Conservation (phyloP, 2,329 filamentous ascomycete genomes). For the Penicillium sp. region DNA sequence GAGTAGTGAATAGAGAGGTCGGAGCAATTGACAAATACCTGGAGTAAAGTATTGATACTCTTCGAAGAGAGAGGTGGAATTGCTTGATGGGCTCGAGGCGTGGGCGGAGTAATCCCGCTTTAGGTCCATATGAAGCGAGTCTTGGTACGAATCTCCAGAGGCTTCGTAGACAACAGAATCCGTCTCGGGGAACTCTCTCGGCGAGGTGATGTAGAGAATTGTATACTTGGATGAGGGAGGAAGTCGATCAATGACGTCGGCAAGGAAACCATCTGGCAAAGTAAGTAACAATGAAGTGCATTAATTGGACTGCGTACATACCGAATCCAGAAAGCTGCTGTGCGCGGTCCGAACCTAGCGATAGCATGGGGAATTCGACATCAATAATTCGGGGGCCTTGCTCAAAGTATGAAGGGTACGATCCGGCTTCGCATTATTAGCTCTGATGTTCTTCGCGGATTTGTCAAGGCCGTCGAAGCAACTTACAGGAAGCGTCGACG, state of each 20-base stretch:
- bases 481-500: constrained; percentile 45
- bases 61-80: constrained; percentile 61
- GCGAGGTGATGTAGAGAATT: constrained; percentile 70
- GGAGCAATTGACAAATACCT: constrained; percentile 52
- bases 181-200: constrained; percentile 38
- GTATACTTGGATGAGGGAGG: constrained; percentile 61
- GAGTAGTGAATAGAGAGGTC: constrained; percentile 1
- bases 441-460: background rate
- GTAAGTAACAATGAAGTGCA: background rate
- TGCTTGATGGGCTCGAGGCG: constrained; percentile 35
- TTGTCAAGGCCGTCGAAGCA: background rate
- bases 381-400: constrained; percentile 42
- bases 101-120: constrained; percentile 59
- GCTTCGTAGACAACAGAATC: constrained; percentile 57
- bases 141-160: constrained; percentile 53
- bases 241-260: constrained; percentile 47
- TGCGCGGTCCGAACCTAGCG: constrained; percentile 33
- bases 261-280: constrained; percentile 45
- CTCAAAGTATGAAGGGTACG: constrained; percentile 37
- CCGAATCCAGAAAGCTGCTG: constrained; percentile 43
- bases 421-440: constrained; percentile 34
- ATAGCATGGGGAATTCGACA: constrained; percentile 45
- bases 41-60: constrained; percentile 94
- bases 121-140: constrained; percentile 66
- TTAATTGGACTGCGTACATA: constrained; percentile 21